Percentiles rank a stretch among this genome's conserved stretches.
phyloP scores from a whole-genome alignment of 2,329 filamentous ascomycete species.

The Sporothrix humicola region DNA sequence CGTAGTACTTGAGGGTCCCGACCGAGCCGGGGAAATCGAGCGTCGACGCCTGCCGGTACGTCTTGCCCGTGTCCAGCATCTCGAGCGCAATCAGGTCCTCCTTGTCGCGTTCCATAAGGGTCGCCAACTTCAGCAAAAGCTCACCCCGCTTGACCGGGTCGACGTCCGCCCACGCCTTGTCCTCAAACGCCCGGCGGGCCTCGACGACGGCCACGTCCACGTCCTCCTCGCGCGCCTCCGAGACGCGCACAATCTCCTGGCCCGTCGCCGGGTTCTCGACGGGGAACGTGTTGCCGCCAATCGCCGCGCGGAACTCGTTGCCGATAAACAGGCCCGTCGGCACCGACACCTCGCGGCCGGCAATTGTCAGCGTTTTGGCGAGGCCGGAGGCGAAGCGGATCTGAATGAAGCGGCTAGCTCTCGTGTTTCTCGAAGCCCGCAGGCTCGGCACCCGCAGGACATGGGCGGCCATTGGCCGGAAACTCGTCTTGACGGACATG shows the following conservation, averaged over 20 bases:
- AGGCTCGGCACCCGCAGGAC: neutral
- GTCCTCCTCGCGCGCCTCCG: constrained; percentile 79
- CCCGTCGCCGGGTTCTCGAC: constrained; percentile 84
- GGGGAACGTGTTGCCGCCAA: constrained; percentile 75
- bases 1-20: constrained; percentile 74
- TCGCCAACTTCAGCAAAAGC: constrained; percentile 86
- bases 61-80: constrained; percentile 87
- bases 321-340: constrained; percentile 63
- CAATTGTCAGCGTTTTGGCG: neutral
- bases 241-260: constrained; percentile 81
- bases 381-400: neutral
- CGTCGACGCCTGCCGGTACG: constrained; percentile 44
- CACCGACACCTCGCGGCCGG: neutral
- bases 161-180: constrained; percentile 66
- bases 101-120: constrained; percentile 81
- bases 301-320: constrained; percentile 75
- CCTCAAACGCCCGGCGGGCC: constrained; percentile 75
- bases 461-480: neutral
- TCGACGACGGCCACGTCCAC: constrained; percentile 76
- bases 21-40: constrained; percentile 71
- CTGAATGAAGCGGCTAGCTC: neutral
- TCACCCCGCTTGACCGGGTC: constrained; percentile 76
- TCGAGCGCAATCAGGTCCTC: constrained; percentile 85
- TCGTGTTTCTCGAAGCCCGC: neutral
- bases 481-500: neutral